Percentiles rank a stretch among this genome's conserved stretches.
Evolutionary conservation across 2,329 filamentous ascomycete genomes (phyloP).

Genomic region (Penicillium sp.): DNA sequence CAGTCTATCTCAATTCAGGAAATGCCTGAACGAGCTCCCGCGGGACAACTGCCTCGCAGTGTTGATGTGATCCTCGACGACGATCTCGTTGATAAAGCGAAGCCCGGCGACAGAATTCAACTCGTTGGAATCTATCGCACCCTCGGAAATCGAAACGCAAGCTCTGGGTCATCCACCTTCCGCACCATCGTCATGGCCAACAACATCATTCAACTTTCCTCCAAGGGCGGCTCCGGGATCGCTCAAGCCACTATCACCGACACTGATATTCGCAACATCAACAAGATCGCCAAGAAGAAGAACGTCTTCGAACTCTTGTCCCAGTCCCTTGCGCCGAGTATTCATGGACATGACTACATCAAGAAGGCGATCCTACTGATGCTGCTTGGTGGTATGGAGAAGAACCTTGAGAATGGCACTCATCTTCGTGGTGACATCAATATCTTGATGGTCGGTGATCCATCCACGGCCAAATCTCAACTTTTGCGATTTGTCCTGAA

Average conservation of each 20-base stretch:
- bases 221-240: constrained; percentile 90
- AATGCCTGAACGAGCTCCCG: constrained; percentile 95
- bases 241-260: constrained; percentile 90
- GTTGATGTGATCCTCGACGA: constrained; percentile 97
- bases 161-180: constrained; percentile 85
- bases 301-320: constrained; percentile 89
- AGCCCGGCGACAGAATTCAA: constrained; percentile 93
- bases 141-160: constrained; percentile 87
- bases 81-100: constrained; percentile 88
- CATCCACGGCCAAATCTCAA: constrained; percentile 98
- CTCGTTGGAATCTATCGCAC: constrained; percentile 95
- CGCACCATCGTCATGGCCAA: constrained; percentile 91
- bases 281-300: constrained; percentile 91
- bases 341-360: constrained; percentile 94
- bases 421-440: constrained; percentile 98
- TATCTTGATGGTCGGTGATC: constrained; percentile 97
- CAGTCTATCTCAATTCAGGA: constrained; percentile 98
- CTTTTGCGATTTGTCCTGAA: constrained; percentile 94
- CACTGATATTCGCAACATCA: constrained; percentile 96
- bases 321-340: constrained; percentile 90
- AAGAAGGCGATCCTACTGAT: constrained; percentile 96
- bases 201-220: constrained; percentile 88
- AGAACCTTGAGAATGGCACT: constrained; percentile 96
- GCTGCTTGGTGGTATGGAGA: constrained; percentile 93
- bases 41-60: constrained; percentile 87